A percentile compares a stretch with the other conserved stretches of the same genome.
These are phyloP conservation scores for Coemansia sp. DNA, from an alignment of 192 early-diverging fungal genomes.

Conservation along the genomic window DNA sequence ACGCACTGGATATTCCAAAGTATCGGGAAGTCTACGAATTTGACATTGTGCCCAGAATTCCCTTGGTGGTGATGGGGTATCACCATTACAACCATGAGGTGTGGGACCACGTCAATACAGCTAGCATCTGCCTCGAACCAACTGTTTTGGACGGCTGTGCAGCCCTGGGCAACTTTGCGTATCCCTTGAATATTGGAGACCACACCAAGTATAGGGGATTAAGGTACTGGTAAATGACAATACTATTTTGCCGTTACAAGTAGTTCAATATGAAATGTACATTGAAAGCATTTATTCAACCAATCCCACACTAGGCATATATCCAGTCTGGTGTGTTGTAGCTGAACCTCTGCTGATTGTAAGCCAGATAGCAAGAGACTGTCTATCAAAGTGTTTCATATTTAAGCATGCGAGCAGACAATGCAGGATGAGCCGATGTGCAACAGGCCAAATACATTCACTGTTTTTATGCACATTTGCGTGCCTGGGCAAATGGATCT, in stretches of 20 bases:
- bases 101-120: slow-evolving; percentile 35
- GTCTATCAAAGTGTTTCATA: not conserved
- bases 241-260: not conserved
- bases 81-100: slow-evolving; percentile 29
- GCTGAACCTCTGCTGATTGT: not conserved
- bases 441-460: no score
- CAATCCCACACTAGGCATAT: no score
- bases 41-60: slow-evolving; percentile 34
- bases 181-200: slow-evolving; percentile 12
- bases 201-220: slow-evolving; percentile 32
- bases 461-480: not conserved
- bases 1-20: slow-evolving; percentile 12
- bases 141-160: slow-evolving; percentile 14
- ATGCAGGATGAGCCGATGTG: not conserved
- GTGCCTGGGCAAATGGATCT: no score
- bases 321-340: no score
- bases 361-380: not conserved
- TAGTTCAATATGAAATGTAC: no score
- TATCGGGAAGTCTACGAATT: slow-evolving; percentile 39
- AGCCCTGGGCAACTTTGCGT: not conserved
- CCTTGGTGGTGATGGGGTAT: slow-evolving; percentile 21
- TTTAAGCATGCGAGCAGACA: not conserved
- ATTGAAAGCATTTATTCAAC: no score
- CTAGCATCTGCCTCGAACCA: slow-evolving; percentile 14
- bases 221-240: slow-evolving; percentile 11